Base-by-base conservation (phyloP, 768 basidiomycete genomes). In the Agrocybe pediades region DNA sequence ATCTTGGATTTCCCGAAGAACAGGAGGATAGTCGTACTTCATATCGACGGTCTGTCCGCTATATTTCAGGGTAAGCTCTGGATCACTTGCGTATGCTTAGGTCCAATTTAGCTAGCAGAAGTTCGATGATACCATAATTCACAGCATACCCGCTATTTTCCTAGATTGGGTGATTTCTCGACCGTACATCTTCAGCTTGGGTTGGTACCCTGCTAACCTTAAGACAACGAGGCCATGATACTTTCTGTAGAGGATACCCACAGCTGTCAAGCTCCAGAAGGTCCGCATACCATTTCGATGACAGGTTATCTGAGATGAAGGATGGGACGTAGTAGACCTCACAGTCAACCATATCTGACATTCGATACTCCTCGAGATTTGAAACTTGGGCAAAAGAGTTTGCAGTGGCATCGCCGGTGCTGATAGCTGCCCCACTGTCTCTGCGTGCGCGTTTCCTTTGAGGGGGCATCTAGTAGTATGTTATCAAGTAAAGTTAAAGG, bases 41-140 rank as follows among this genome's bases (percentile, higher is more conserved):
- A 70, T 63, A 47, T 65, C 62, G 16, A 68, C 65, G 8, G 59
- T 49, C 30, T 70, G 69, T 2, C 69, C 69, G 45, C 66, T 68
- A 51, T 70, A 70, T 53, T 67, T 70, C 8, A 70, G 46, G 9
- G 50, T 62, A 16, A 65, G 51, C 13, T 59, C 60, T 3, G 62
- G 60, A 39, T 68, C 65, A 1, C 66, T 66, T 6, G 69, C 60
- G 41, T 70, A 68, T 19, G 66, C 69, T 49, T 2, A 46, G 21
- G 24, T 6, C 20, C 23, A 2, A 13, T 13, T 40, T 5, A 6
- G n/a, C 5, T 9, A 5, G 13, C n/a, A n/a, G 11, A 13, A 16
- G 17, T n/a, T n/a, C 26, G 27, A 33, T 16, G n/a, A 47, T 5
- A 17, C 11, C n/a, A 33, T 25, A 15, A 27, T 9, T 21, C 9